Conservation (phyloP, 108 stramenopile genomes). For the Cyclostephanos tholiformis region DNA sequence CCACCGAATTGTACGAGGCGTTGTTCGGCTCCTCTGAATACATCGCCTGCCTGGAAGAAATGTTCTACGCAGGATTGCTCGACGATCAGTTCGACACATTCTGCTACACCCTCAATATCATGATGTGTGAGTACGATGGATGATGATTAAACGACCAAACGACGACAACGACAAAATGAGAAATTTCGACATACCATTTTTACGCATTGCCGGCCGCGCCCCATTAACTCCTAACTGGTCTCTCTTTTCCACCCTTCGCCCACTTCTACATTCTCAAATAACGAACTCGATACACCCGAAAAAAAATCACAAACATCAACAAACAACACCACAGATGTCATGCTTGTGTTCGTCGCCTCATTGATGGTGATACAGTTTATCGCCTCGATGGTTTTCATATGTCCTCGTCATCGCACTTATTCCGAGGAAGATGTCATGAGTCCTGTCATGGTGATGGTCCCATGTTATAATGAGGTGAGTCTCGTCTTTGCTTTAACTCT, state of each 20-base stretch:
- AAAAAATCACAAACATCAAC: too few relatives aligned
- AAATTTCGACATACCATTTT: conserved; percentile 44
- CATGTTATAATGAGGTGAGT: conserved; percentile 70
- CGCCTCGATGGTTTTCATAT: conserved; percentile 44
- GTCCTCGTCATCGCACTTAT: conserved; percentile 33
- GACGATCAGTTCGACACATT: conserved; percentile 35
- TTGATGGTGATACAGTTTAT: conserved; percentile 47
- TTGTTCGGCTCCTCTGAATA: conserved; percentile 37
- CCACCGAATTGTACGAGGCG: conserved; percentile 42
- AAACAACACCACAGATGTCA: too few relatives aligned
- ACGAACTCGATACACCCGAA: too few relatives aligned
- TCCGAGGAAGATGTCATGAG: conserved; percentile 35
- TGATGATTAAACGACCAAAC: too few relatives aligned
- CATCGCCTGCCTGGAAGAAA: conserved; percentile 42
- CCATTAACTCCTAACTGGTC: too few relatives aligned
- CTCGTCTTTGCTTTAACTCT: too few relatives aligned
- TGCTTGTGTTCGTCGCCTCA: conserved; percentile 49
- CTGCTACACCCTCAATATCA: conserved; percentile 42
- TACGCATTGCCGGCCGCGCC: too few relatives aligned
- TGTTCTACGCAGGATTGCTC: conserved; percentile 43
- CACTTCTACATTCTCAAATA: too few relatives aligned
- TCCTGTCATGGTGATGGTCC: conserved; percentile 61
- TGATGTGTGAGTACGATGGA: too few relatives aligned
- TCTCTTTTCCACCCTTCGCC: too few relatives aligned
- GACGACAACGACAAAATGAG: too few relatives aligned